Evolutionary conservation across 495 filamentous ascomycete species (phyloP), one percentile per base, ranked within the genome.

Genomic region (Extremus antarcticus): DNA sequence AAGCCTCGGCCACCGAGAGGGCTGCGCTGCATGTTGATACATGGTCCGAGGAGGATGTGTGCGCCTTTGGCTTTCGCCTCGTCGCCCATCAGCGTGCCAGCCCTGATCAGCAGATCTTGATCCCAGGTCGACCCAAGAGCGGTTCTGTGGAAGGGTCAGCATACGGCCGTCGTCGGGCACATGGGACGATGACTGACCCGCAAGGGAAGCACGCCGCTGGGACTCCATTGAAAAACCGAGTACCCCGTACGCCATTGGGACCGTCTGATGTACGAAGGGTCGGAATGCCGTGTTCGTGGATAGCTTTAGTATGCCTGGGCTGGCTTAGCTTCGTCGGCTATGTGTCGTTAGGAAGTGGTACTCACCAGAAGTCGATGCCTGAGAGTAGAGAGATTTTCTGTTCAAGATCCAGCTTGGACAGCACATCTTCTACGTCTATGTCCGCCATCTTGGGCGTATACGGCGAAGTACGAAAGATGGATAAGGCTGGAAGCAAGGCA

Each of bases 1-100:
- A 89, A 91, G 38, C 84, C 84, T 56, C 87, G 77, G 7, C 87
- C 87, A 9, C 86, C 87, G 0, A 89, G 74, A 2, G 87, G 87
- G 0, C 80, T 80, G 20, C 87, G 77, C 56, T 90, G 86, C 64
- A 83, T 85, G 65, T 87, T 90, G 63, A 89, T 82, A 2, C 86
- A 89, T 16, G 86, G 86, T 0, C 84, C 86, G 16, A 90, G 73
- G 20, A 90, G 74, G 15, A 84, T 75, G 50, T 86, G 81, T 3
- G 81, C 78, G 15, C 84, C 82, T 65, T 88, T 87, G 8, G 81
- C 76, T 45, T 79, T 81, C 15, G 83, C 75, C 65, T 89, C 86
- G 11, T 82, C 76, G 10, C 77, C 85, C 72, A 91, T 78, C 11
- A 79, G 65, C 24, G 68, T 68, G 32, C 86, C 86, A 7, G 83